phyloP scores from a whole-genome alignment of 169 alveolate genomes.

The Plasmodium sp. region DNA sequence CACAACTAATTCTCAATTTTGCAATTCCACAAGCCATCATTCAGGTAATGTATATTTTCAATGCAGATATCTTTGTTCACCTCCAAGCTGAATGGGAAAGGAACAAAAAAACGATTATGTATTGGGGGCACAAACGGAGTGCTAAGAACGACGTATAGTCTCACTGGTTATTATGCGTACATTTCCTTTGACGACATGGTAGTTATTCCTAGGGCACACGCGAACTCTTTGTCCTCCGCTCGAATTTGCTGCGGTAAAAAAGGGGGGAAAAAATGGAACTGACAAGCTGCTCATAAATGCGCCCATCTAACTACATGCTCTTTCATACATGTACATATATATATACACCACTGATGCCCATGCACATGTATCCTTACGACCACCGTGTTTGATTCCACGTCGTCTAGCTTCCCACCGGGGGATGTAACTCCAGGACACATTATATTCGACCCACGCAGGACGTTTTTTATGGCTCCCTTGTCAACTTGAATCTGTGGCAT shows the following conservation, averaged over 20 bases:
- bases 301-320: background rate
- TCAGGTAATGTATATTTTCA: slow-evolving; percentile 92
- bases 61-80: slow-evolving; percentile 94
- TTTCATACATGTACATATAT: background rate
- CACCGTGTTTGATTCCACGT: slow-evolving; percentile 88
- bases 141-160: background rate
- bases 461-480: slow-evolving; percentile 96
- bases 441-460: slow-evolving; percentile 95
- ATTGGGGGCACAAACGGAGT: background rate
- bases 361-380: slow-evolving; percentile 76
- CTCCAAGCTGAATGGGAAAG: slow-evolving; percentile 76
- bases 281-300: background rate
- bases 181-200: slow-evolving; percentile 95
- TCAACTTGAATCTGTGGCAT: slow-evolving; percentile 97
- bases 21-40: slow-evolving; percentile 96
- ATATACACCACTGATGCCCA: background rate
- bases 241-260: slow-evolving; percentile 85
- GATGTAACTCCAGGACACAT: slow-evolving; percentile 99
- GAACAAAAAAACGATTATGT: background rate
- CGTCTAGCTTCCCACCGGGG: slow-evolving; percentile 96
- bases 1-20: slow-evolving; percentile 46
- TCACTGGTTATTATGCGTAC: slow-evolving; percentile 67
- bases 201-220: slow-evolving; percentile 96
- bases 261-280: background rate
- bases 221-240: slow-evolving; percentile 94